A percentile compares a stretch with the other conserved stretches of the same genome.
Conservation (phyloP, 1,284 basidiomycete species). For the Rhodotorula sp. region DNA sequence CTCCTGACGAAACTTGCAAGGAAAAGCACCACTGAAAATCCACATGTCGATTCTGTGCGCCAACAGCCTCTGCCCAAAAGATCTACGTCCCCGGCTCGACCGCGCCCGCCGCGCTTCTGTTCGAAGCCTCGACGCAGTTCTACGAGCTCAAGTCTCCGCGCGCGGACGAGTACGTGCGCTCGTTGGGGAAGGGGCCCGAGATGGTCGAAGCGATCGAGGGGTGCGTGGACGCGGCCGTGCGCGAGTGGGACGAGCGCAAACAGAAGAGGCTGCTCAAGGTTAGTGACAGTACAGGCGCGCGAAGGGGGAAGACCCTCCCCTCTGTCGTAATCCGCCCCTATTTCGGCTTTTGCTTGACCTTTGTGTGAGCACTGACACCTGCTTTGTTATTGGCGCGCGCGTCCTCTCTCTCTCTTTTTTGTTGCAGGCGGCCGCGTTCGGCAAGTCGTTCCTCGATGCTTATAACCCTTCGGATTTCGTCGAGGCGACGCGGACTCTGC, state of each 20-base stretch:
- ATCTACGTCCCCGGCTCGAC: conserved; percentile 90
- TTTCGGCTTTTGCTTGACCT: no score
- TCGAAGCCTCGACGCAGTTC: conserved; percentile 89
- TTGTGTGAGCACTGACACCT: no score
- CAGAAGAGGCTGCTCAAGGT: conserved; percentile 82
- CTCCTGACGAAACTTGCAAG: no score
- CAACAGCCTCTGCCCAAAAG: conserved; percentile 66
- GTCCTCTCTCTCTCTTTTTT: not conserved
- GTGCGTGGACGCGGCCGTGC: conserved; percentile 88
- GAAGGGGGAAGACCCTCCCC: no score
- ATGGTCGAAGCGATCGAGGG: conserved; percentile 84
- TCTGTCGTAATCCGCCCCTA: no score
- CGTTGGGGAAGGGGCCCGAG: conserved; percentile 60
- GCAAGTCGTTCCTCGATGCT: conserved; percentile 86
- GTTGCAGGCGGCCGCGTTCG: conserved; percentile 84
- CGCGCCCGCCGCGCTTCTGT: conserved; percentile 84
- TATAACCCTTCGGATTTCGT: conserved; percentile 89
- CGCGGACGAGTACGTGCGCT: conserved; percentile 88
- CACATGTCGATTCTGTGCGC: not conserved
- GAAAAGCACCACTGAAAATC: not conserved
- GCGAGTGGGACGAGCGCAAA: conserved; percentile 87
- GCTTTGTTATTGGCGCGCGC: no score
- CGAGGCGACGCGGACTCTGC: conserved; percentile 82
- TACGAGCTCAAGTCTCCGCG: conserved; percentile 70
- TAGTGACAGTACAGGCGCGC: conserved; percentile 44